A percentile compares a stretch with the other conserved stretches of the same genome.
phyloP scores from a whole-genome alignment of 2,329 filamentous ascomycete species.

The Nemania diffusa region DNA sequence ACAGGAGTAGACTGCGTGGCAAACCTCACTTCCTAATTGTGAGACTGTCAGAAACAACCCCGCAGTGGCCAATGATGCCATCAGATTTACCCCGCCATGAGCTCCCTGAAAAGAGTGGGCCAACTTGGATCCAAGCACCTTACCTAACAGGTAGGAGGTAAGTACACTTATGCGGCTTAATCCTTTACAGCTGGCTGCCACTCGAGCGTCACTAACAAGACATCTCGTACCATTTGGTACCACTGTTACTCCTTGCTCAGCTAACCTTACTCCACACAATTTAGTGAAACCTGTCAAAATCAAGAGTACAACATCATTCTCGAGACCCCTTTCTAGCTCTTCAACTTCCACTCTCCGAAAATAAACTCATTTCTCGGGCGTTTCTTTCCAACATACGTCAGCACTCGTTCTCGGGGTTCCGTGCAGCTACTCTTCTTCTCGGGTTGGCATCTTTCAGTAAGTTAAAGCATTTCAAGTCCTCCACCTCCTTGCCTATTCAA shows the following conservation, averaged over 20 bases:
- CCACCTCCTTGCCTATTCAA: not conserved
- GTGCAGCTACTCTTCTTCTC: conserved; percentile 3
- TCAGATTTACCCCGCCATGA: conserved; percentile 29
- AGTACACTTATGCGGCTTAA: not conserved
- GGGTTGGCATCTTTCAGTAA: conserved; percentile 30
- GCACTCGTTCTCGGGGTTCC: conserved; percentile 4
- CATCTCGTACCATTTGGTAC: conserved; percentile 6
- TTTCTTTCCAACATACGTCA: conserved; percentile 12
- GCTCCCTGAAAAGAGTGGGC: too few relatives aligned
- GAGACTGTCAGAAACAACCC: not conserved
- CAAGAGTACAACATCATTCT: conserved; percentile 41
- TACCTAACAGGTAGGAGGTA: too few relatives aligned
- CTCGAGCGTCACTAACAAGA: conserved; percentile 7
- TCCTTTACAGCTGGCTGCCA: conserved; percentile 24
- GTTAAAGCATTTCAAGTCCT: conserved; percentile 2
- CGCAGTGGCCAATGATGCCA: conserved; percentile 30
- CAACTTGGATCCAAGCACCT: too few relatives aligned
- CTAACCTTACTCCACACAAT: conserved; percentile 46
- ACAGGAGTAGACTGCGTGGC: too few relatives aligned
- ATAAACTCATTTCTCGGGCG: not conserved
- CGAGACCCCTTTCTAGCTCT: conserved; percentile 17
- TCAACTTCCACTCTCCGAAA: conserved; percentile 7
- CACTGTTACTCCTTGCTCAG: conserved; percentile 1
- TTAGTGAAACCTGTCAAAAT: conserved; percentile 52
- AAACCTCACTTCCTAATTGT: not conserved